Base-by-base conservation (phyloP, 768 basidiomycete genomes). In the Termitomyces bulborhizus region DNA sequence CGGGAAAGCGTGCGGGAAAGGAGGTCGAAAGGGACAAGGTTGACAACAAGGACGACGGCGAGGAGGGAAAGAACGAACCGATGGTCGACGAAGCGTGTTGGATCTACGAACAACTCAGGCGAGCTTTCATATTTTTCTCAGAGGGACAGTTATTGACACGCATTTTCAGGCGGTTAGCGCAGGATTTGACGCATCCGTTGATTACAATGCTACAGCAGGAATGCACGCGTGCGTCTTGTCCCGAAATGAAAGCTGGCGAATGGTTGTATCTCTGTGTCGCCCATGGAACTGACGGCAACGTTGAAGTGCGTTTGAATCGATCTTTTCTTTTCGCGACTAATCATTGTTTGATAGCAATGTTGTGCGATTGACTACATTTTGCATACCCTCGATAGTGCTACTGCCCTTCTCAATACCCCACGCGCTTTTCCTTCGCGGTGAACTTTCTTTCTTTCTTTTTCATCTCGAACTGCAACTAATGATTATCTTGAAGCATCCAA, bases 191-290 rank as follows among this genome's bases (percentile, higher is more conserved):
- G 0, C 86, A 92, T 62, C 91, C 92, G 4, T 76, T 93, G 41
- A 89, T 95, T 45, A 90, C 88, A 1, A 85, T 83, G 66, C 73
- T 94, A 40, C 92, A 93, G 66, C 84, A 87, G 62, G 90, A 92
- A 67, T 98, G 95, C 66, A 91, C 86, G 12, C 83, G 90, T 39
- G 71, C 79, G 36, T 82, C 87, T 9, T 99, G 96, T 75, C 92
- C 94, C 1, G 88, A 96, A 71, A 99, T 99, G 96, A 95, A 95
- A 69, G 94, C 95, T n/a, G 92, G 91, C 53, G 93, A 98, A 75
- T 98, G 96, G 96, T 78, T 92, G 29, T 98, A 97, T 70, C 73
- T 98, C 6, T 98, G 96, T 62, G 93, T 95, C 39, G 95, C 93
- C 0, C 94, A 98, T 69, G 93, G 91, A 21, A 90, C 85, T 63